Conservation (phyloP, 2,329 filamentous ascomycete genomes). For the Calonectria fujianensis region DNA sequence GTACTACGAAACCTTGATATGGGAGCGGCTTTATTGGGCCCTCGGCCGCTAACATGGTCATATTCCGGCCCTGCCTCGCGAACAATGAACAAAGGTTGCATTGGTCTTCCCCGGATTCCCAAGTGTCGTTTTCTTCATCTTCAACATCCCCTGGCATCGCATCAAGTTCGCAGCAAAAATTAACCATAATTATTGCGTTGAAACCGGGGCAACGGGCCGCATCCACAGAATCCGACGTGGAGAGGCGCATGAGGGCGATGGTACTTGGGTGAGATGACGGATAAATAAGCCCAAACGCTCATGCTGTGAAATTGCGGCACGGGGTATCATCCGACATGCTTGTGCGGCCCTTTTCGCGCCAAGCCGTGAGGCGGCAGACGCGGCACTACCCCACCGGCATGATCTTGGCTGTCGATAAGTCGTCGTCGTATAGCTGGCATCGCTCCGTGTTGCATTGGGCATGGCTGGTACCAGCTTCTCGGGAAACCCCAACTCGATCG, state of each 20-base stretch:
- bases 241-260: neutral
- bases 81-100: neutral
- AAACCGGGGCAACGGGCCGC: neutral
- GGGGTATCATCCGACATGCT: neutral
- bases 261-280: neutral
- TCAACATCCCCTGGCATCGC: neutral
- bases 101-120: neutral
- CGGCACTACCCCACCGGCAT: neutral
- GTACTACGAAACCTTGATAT: neutral
- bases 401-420: too few relatives aligned
- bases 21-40: neutral
- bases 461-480: neutral
- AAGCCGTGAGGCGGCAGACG: constrained; percentile 3
- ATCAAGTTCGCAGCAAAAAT: neutral
- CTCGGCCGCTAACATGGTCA: neutral
- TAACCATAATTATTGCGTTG: neutral
- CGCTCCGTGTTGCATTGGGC: too few relatives aligned
- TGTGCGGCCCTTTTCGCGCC: constrained; percentile 15
- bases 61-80: neutral
- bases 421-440: too few relatives aligned
- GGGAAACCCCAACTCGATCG: neutral
- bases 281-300: neutral
- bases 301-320: constrained; percentile 1
- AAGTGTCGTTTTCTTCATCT: too few relatives aligned
- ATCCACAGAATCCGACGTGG: constrained; percentile 1